Percentiles rank a stretch among this genome's conserved stretches.
These are phyloP conservation scores for Scheffersomyces titani DNA, from an alignment of 1,139 yeast genomes.

Conservation along the genomic window DNA sequence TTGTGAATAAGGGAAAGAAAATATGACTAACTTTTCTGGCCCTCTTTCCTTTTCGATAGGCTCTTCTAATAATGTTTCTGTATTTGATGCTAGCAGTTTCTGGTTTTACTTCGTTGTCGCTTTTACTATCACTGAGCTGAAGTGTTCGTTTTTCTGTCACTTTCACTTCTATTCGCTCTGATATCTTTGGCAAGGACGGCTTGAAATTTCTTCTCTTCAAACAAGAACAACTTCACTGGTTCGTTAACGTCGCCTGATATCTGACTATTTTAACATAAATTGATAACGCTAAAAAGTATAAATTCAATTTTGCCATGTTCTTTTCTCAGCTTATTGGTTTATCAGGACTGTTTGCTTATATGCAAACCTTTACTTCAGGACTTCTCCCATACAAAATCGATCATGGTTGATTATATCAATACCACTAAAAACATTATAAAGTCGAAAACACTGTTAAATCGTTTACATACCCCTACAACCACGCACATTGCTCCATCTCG, in stretches of 20 bases:
- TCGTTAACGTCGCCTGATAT: neutral
- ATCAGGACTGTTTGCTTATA: neutral
- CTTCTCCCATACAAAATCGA: neutral
- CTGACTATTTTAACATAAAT: too few relatives aligned
- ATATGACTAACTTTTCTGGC: neutral
- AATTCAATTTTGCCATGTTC: neutral
- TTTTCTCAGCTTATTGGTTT: slow-evolving; percentile 1
- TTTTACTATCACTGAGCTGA: neutral
- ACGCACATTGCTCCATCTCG: neutral
- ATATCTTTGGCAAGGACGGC: neutral
- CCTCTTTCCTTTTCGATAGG: neutral
- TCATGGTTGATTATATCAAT: neutral
- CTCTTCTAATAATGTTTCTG: neutral
- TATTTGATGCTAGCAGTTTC: neutral
- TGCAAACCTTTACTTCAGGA: neutral
- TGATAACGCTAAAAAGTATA: neutral
- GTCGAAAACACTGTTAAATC: neutral
- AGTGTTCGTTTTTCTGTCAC: neutral
- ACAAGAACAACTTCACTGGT: neutral
- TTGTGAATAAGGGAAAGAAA: neutral
- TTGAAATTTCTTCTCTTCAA: neutral
- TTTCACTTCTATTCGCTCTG: neutral
- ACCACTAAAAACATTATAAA: neutral
- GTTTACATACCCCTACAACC: neutral
- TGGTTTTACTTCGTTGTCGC: neutral